Conservation (phyloP, 345 rosid genomes). For the Pugionium cornutum region DNA sequence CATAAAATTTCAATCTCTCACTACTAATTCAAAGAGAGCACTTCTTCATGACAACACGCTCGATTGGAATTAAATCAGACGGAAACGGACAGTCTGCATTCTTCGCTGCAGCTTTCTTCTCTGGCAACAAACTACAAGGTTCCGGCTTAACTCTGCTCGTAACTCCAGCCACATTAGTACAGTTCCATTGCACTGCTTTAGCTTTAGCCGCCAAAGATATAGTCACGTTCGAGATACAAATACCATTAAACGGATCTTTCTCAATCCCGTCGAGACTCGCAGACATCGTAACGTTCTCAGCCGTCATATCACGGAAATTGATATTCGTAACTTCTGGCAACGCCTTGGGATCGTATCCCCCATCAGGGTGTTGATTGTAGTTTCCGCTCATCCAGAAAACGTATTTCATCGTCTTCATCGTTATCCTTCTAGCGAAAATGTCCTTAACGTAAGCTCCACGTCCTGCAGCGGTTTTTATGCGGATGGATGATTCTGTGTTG, state of each 20-base stretch:
- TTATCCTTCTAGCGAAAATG: constrained; percentile 55
- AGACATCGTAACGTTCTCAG: constrained; percentile 56
- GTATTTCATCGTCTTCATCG: constrained; percentile 64
- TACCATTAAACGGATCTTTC: constrained; percentile 49
- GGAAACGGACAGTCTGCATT: constrained; percentile 55
- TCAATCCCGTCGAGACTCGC: constrained; percentile 57
- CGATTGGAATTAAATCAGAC: constrained; percentile 58
- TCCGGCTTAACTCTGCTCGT: constrained; percentile 56
- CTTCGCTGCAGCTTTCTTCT: constrained; percentile 44
- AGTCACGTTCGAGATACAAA: constrained; percentile 67
- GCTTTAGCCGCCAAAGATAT: constrained; percentile 48
- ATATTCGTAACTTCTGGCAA: constrained; percentile 53
- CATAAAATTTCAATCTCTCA: background rate
- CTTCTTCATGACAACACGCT: constrained; percentile 47
- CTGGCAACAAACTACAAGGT: constrained; percentile 55
- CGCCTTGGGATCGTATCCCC: constrained; percentile 60
- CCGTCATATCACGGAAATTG: constrained; percentile 56
- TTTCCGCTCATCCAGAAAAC: constrained; percentile 79
- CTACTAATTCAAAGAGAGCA: constrained; percentile 40
- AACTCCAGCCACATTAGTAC: constrained; percentile 59
- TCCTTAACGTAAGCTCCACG: constrained; percentile 71
- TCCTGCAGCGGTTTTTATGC: constrained; percentile 70
- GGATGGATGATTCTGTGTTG: constrained; percentile 55
- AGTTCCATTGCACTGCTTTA: constrained; percentile 63
- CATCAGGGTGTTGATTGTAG: constrained; percentile 66